Evolutionary conservation across 1,284 basidiomycete species (phyloP).

Genomic region (Marasmius oreades): DNA sequence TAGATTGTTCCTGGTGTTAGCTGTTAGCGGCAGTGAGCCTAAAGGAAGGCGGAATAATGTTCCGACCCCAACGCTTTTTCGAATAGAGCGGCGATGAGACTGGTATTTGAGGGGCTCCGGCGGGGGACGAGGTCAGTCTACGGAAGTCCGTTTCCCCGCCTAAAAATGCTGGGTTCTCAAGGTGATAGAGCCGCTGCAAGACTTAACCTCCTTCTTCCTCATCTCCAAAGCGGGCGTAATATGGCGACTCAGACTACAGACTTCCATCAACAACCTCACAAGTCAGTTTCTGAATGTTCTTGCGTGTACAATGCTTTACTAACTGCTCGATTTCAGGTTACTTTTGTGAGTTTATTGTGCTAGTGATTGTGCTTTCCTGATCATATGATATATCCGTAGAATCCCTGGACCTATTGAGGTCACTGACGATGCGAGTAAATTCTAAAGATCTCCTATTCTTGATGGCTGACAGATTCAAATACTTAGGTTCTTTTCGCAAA

Average conservation of each 20-base stretch:
- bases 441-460: background rate
- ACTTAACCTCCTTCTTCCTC: background rate
- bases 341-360: slow-evolving; percentile 7
- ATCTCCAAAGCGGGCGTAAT: background rate
- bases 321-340: slow-evolving; percentile 4
- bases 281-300: background rate
- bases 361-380: background rate
- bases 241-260: background rate
- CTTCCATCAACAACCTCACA: slow-evolving; percentile 10
- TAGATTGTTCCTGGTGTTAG: no score
- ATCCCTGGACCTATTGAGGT: slow-evolving; percentile 86
- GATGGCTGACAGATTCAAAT: slow-evolving; percentile 1
- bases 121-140: background rate
- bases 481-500: slow-evolving; percentile 61
- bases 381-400: slow-evolving; percentile 27
- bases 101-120: background rate
- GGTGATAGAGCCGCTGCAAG: background rate
- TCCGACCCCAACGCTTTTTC: no score
- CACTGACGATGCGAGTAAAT: slow-evolving; percentile 61
- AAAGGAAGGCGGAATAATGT: no score
- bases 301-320: background rate
- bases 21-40: no score
- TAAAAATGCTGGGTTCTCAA: background rate
- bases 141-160: background rate
- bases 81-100: no score